phyloP scores from a whole-genome alignment of 371 early-diverging fungal genomes.

The Syncephalastrum racemosum region DNA sequence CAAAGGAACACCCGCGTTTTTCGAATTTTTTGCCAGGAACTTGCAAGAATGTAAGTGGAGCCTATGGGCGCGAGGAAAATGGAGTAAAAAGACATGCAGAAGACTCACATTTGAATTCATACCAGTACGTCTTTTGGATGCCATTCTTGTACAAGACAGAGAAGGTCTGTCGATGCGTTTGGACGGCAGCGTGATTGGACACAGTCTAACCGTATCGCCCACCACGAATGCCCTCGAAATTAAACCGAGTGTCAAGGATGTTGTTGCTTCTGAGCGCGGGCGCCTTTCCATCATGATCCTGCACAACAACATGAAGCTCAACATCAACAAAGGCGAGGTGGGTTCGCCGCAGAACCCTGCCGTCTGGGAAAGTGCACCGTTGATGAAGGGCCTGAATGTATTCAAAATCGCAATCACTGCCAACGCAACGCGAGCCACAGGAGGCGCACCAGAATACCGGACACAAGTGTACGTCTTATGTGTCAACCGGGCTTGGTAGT shows the following conservation, averaged over 20 bases:
- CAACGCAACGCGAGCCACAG: slow-evolving; percentile 24
- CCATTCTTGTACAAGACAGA: slow-evolving; percentile 11
- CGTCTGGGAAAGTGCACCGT: slow-evolving; percentile 25
- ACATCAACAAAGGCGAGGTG: slow-evolving; percentile 11
- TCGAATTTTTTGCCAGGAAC: slow-evolving; percentile 11
- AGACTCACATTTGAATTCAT: background rate
- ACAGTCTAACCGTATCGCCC: slow-evolving; percentile 30
- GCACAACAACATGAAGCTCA: slow-evolving; percentile 35
- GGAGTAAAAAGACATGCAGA: no score
- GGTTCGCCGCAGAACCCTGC: slow-evolving; percentile 10
- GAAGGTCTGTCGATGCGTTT: slow-evolving; percentile 14
- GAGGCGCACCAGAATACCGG: slow-evolving; percentile 28
- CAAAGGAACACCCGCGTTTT: slow-evolving; percentile 12
- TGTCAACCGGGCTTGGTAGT: slow-evolving; percentile 33
- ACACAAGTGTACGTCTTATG: slow-evolving; percentile 40
- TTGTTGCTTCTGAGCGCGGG: slow-evolving; percentile 18
- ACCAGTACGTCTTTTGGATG: slow-evolving; percentile 18
- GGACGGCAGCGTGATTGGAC: slow-evolving; percentile 29
- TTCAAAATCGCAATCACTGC: slow-evolving; percentile 39
- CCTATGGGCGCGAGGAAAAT: no score
- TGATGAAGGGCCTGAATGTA: slow-evolving; percentile 28
- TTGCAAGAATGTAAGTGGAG: slow-evolving; percentile 13
- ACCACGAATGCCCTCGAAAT: slow-evolving; percentile 25
- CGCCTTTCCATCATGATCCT: slow-evolving; percentile 28
- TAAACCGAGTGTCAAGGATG: slow-evolving; percentile 21